Percentiles rank a stretch among this genome's conserved stretches.
phyloP scores from a whole-genome alignment of 768 basidiomycete species.

The Kwoniella sp. region DNA sequence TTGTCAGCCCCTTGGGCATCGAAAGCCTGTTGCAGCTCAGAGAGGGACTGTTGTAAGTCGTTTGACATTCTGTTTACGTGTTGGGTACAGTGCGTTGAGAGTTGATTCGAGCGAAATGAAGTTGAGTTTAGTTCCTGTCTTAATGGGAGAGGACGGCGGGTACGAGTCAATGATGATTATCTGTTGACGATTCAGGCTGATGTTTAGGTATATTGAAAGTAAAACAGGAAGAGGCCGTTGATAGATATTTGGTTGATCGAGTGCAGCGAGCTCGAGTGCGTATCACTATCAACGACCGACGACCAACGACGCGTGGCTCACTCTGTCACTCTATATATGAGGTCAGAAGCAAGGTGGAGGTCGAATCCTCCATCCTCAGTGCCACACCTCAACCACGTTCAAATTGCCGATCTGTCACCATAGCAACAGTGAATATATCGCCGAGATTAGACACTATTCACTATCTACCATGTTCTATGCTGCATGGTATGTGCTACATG shows the following conservation, averaged over 20 bases:
- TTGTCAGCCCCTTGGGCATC: conserved; percentile 30
- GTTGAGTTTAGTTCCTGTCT: neutral
- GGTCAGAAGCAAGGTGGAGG: neutral
- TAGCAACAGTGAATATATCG: neutral
- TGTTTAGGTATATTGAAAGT: too few species aligned
- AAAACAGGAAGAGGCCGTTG: too few species aligned
- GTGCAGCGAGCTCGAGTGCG: too few species aligned
- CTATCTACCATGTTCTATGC: conserved; percentile 1
- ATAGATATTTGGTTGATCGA: too few species aligned
- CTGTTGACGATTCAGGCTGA: too few species aligned
- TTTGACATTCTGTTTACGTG: conserved; percentile 29
- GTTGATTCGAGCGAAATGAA: neutral
- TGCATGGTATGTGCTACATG: neutral
- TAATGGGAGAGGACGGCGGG: neutral
- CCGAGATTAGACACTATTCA: conserved; percentile 3
- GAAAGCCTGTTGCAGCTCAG: conserved; percentile 41
- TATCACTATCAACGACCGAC: too few species aligned
- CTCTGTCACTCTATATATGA: neutral
- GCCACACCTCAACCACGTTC: conserved; percentile 22
- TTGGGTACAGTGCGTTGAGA: neutral
- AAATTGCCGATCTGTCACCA: conserved; percentile 8
- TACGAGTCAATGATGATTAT: too few species aligned
- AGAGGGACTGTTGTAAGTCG: conserved; percentile 40
- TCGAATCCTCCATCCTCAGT: neutral
- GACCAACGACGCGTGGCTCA: conserved; percentile 26